These are phyloP conservation scores for Trichosporon sp. DNA, from an alignment of 1,284 basidiomycete genomes.

Conservation along the genomic window DNA sequence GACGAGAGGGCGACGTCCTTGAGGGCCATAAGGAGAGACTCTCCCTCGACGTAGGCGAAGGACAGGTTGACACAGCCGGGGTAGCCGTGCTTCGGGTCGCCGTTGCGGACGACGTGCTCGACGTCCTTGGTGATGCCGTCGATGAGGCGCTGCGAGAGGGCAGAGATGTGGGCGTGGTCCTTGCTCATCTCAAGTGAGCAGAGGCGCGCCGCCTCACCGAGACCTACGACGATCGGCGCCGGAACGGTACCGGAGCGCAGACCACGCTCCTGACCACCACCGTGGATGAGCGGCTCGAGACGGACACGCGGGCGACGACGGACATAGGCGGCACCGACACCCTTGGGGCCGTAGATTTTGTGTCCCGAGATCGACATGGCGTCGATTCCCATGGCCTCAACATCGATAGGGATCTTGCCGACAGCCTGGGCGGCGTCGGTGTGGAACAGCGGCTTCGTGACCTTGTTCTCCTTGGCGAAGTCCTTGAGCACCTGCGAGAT, in stretches of 20 bases:
- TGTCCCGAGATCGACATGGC: conserved; percentile 94
- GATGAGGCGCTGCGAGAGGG: conserved; percentile 76
- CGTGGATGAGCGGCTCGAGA: conserved; percentile 89
- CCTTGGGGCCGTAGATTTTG: conserved; percentile 98
- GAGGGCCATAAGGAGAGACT: conserved; percentile 94
- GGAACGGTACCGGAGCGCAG: conserved; percentile 89
- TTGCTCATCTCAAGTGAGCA: conserved; percentile 87
- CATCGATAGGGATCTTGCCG: conserved; percentile 85
- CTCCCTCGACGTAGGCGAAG: conserved; percentile 96
- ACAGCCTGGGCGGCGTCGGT: conserved; percentile 96
- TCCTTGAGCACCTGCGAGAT: conserved; percentile 72
- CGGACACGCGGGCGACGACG: conserved; percentile 87
- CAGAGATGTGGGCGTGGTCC: conserved; percentile 73
- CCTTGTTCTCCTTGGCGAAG: conserved; percentile 54
- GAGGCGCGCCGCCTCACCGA: conserved; percentile 92
- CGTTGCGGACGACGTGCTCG: conserved; percentile 88
- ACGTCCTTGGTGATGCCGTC: conserved; percentile 75
- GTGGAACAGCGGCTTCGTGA: conserved; percentile 88
- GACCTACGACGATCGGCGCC: conserved; percentile 80
- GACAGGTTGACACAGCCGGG: conserved; percentile 91
- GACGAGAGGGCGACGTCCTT: conserved; percentile 98
- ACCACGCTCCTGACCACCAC: conserved; percentile 96
- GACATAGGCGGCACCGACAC: conserved; percentile 91
- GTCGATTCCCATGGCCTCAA: conserved; percentile 94
- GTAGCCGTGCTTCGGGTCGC: conserved; percentile 72